phyloP scores from a whole-genome alignment of 768 basidiomycete genomes.

The Suillus luteus region DNA sequence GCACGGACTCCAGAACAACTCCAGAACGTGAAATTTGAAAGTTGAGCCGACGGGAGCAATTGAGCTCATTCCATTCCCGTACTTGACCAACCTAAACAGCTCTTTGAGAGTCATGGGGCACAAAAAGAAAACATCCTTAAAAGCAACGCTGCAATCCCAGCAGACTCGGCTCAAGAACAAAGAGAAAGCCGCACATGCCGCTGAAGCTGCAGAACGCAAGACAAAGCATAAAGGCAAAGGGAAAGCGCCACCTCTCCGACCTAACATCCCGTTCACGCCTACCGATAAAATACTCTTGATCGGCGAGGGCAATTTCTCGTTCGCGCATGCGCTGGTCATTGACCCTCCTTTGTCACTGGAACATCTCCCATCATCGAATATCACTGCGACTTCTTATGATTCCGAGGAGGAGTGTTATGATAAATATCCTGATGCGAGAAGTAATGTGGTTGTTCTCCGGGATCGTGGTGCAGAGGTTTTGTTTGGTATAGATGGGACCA shows the following conservation, averaged over 20 bases:
- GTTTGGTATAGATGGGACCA: constrained; percentile 86
- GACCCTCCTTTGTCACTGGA: constrained; percentile 47
- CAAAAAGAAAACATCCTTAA: constrained; percentile 59
- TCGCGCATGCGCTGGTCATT: constrained; percentile 69
- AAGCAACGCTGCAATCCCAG: constrained; percentile 68
- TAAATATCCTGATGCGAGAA: constrained; percentile 79
- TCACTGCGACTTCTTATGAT: constrained; percentile 89
- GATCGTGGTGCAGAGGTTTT: constrained; percentile 67
- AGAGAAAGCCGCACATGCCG: constrained; percentile 57
- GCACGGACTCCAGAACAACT: too few relatives aligned
- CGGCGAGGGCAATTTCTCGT: constrained; percentile 97
- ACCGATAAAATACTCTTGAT: constrained; percentile 75
- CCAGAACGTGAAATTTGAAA: too few relatives aligned
- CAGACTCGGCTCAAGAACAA: constrained; percentile 66
- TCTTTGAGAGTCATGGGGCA: constrained; percentile 33
- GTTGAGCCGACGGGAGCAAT: background rate
- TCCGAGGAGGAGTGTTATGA: constrained; percentile 68
- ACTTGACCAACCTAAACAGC: background rate
- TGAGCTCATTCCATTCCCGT: background rate
- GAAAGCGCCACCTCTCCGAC: constrained; percentile 36
- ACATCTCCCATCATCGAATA: constrained; percentile 59
- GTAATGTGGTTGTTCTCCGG: constrained; percentile 56
- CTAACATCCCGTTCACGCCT: constrained; percentile 63
- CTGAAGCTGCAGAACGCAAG: constrained; percentile 43
- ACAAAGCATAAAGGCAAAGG: constrained; percentile 41